These are phyloP conservation scores for Pichia sporocuriosa DNA, from an alignment of 805 yeast species.

Conservation along the genomic window DNA sequence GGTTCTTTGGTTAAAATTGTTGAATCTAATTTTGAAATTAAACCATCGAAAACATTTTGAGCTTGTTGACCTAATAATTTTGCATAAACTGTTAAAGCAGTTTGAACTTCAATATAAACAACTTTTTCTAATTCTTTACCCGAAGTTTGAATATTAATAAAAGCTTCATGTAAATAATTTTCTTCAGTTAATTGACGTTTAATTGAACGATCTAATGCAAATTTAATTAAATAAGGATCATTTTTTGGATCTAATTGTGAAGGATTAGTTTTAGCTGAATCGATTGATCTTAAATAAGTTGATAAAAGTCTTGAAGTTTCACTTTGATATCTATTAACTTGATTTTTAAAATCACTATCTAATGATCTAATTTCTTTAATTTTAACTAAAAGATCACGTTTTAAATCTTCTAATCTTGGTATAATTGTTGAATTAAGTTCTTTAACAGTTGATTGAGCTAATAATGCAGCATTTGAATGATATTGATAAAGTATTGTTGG, in stretches of 20 bases:
- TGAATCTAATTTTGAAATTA: constrained; percentile 57
- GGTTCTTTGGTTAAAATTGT: constrained; percentile 76
- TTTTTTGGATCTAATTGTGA: constrained; percentile 42
- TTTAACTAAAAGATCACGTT: constrained; percentile 72
- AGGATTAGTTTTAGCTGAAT: constrained; percentile 47
- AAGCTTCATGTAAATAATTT: constrained; percentile 83
- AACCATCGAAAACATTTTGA: constrained; percentile 57
- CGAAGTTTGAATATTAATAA: constrained; percentile 74
- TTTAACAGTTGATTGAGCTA: constrained; percentile 51
- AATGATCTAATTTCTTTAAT: constrained; percentile 81
- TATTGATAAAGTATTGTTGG: constrained; percentile 53
- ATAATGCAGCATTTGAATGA: constrained; percentile 52
- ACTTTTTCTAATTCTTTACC: constrained; percentile 86
- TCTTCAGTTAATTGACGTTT: constrained; percentile 76
- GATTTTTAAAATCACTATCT: constrained; percentile 78
- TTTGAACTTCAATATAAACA: constrained; percentile 81
- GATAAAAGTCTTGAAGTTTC: constrained; percentile 54
- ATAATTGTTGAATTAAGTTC: constrained; percentile 56
- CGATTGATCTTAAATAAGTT: constrained; percentile 55
- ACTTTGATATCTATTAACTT: constrained; percentile 60
- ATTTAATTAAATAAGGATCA: constrained; percentile 79
- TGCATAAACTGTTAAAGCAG: constrained; percentile 67
- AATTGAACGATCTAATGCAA: constrained; percentile 67
- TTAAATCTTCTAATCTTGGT: constrained; percentile 60
- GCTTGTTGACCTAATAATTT: constrained; percentile 67